A percentile compares a stretch with the other conserved stretches of the same genome.
phyloP scores from a whole-genome alignment of 305 asterid genomes.

The Stenogyne calaminthoides region DNA sequence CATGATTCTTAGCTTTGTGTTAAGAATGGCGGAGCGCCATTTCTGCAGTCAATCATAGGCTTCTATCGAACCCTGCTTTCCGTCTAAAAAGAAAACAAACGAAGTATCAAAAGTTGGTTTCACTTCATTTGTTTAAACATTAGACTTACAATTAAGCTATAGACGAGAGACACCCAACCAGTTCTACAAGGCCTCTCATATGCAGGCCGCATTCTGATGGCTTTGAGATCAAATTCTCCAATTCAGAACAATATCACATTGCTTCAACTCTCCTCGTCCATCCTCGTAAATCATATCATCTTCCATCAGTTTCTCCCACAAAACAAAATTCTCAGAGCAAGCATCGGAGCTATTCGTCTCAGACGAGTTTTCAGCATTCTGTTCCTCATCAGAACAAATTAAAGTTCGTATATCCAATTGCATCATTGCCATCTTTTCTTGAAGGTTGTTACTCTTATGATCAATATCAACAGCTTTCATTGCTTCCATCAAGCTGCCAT shows the following conservation, averaged over 20 bases:
- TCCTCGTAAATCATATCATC: constrained; percentile 83
- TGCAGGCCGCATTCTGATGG: constrained; percentile 17
- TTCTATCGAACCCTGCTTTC: too few species aligned
- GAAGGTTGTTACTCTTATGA: constrained; percentile 26
- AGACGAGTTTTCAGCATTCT: constrained; percentile 50
- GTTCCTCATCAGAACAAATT: constrained; percentile 41
- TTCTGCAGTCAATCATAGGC: background rate
- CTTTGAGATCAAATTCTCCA: constrained; percentile 42
- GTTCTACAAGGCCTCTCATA: constrained; percentile 23
- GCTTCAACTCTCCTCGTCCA: constrained; percentile 33
- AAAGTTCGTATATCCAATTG: constrained; percentile 48
- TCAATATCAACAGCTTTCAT: background rate
- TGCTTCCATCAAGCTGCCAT: constrained; percentile 30
- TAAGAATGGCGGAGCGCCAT: too few species aligned
- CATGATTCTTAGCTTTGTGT: background rate
- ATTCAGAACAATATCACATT: constrained; percentile 28
- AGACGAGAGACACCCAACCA: constrained; percentile 17
- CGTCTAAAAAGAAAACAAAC: background rate
- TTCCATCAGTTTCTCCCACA: constrained; percentile 95
- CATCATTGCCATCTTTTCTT: constrained; percentile 18
- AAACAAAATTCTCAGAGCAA: constrained; percentile 55
- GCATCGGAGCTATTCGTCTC: constrained; percentile 26
- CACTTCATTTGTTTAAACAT: background rate
- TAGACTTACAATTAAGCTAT: background rate
- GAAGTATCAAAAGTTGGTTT: background rate